Conservation (phyloP, 495 filamentous ascomycete genomes). For the Physcia stellaris region DNA sequence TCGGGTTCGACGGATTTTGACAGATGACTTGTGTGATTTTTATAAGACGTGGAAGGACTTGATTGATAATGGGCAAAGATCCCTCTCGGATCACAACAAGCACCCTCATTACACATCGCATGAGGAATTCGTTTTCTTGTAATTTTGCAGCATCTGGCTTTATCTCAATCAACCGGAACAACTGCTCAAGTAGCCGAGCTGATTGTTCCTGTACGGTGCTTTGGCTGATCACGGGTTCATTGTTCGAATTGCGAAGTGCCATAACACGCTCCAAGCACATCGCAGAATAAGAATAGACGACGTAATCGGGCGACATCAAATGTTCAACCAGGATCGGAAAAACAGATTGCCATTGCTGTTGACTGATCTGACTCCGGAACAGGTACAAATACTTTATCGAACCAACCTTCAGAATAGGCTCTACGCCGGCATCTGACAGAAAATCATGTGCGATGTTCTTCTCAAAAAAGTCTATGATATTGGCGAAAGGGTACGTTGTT, state of each 20-base stretch:
- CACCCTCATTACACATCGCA: conserved; percentile 96
- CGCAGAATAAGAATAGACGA: conserved; percentile 92
- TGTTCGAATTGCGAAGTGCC: conserved; percentile 57
- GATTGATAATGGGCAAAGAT: conserved; percentile 53
- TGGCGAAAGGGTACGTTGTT: conserved; percentile 68
- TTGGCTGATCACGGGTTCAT: conserved; percentile 60
- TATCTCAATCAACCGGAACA: conserved; percentile 82
- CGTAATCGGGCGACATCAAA: conserved; percentile 72
- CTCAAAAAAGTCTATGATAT: conserved; percentile 87
- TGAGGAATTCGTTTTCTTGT: conserved; percentile 97
- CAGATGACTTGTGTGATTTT: conserved; percentile 79
- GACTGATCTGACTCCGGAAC: conserved; percentile 81
- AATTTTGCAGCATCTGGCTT: conserved; percentile 75
- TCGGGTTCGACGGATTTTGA: conserved; percentile 88
- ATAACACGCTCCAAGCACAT: conserved; percentile 86
- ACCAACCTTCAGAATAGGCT: conserved; percentile 88
- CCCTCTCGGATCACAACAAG: conserved; percentile 81
- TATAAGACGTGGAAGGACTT: conserved; percentile 62
- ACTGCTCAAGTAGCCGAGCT: conserved; percentile 74
- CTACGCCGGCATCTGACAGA: conserved; percentile 43
- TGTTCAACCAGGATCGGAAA: conserved; percentile 86
- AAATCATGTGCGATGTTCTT: conserved; percentile 78
- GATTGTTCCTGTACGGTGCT: conserved; percentile 62
- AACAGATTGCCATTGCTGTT: conserved; percentile 74
- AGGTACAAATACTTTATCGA: conserved; percentile 94